These are phyloP conservation scores for Strobilomyces echinocephalus DNA, from an alignment of 768 basidiomycete species.

Conservation along the genomic window DNA sequence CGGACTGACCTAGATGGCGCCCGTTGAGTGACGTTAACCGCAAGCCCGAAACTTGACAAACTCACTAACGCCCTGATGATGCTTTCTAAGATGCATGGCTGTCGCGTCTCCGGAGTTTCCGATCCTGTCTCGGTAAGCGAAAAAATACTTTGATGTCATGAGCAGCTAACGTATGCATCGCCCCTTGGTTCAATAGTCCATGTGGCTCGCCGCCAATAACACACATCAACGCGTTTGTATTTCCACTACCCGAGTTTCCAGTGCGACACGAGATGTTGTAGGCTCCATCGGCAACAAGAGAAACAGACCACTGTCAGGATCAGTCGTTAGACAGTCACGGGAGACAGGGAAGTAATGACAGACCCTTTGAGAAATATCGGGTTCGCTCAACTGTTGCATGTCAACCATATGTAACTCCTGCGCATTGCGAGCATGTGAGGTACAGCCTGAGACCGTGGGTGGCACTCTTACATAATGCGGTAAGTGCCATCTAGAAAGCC, in stretches of 20 bases:
- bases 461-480: constrained; percentile 2
- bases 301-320: background rate
- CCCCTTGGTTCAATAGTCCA: constrained; percentile 7
- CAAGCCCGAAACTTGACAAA: background rate
- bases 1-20: background rate
- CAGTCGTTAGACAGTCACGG: background rate
- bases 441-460: background rate
- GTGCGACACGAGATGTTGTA: background rate
- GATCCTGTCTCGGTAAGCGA: background rate
- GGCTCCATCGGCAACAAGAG: background rate
- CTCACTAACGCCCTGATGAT: background rate
- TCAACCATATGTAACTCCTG: background rate
- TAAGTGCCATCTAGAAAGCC: background rate
- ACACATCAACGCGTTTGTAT: background rate
- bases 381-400: background rate
- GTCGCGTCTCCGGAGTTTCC: constrained; percentile 6
- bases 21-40: no score
- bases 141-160: background rate
- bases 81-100: background rate
- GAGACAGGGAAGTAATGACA: background rate
- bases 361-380: background rate
- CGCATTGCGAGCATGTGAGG: background rate
- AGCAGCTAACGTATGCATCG: background rate
- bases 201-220: background rate
- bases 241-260: background rate